Conservation (phyloP, 1,284 basidiomycete genomes). For the Leucoagaricus sp. region DNA sequence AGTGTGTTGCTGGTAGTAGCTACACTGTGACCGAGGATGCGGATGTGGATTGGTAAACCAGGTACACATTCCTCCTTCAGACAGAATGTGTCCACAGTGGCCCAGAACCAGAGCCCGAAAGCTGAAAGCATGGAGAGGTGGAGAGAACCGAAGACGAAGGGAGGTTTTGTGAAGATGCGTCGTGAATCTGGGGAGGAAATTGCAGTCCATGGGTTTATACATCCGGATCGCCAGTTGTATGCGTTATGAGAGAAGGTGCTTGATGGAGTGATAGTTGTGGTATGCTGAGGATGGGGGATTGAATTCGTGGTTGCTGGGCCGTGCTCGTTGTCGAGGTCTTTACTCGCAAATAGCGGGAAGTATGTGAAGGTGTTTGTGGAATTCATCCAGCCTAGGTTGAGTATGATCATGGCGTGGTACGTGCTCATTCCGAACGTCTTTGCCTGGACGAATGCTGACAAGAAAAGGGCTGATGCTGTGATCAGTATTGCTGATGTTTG, state of each 20-base stretch:
- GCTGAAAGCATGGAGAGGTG: constrained; percentile 6
- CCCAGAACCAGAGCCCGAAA: constrained; percentile 17
- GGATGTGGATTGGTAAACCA: not conserved
- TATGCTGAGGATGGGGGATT: no score
- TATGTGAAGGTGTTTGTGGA: constrained; percentile 9
- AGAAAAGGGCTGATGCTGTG: constrained; percentile 25
- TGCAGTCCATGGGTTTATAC: no score
- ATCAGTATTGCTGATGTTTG: constrained; percentile 19
- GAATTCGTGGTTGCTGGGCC: no score
- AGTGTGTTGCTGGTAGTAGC: not conserved
- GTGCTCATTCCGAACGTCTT: constrained; percentile 16
- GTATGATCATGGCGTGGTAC: constrained; percentile 23
- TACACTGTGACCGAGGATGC: not conserved
- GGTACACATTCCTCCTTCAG: not conserved
- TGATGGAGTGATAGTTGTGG: no score
- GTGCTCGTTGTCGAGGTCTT: no score
- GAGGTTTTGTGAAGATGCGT: no score
- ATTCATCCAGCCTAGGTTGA: constrained; percentile 8
- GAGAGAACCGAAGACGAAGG: not conserved
- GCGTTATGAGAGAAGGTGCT: no score
- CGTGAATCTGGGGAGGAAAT: no score
- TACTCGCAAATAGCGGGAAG: no score
- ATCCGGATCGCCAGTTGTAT: no score
- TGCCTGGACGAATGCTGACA: constrained; percentile 25
- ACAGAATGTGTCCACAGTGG: constrained; percentile 3